Evolutionary conservation across 352 stramenopile species (phyloP).

Genomic region (Peronosclerospora sorghi): DNA sequence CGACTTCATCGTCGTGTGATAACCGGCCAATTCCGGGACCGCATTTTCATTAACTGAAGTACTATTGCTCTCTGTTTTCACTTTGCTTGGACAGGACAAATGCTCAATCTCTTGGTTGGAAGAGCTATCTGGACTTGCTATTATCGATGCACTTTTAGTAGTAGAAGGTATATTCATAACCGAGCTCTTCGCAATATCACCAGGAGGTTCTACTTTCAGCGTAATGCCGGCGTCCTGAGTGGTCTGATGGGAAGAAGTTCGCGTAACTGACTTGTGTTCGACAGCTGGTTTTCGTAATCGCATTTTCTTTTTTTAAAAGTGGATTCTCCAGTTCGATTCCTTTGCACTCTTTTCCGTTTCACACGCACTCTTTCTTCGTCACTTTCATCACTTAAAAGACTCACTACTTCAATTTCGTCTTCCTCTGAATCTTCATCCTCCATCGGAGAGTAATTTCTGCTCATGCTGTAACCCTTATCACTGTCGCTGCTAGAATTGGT

Average conservation of each 20-base stretch:
- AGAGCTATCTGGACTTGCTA: too few species aligned
- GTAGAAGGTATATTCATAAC: neutral
- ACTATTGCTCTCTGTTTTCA: too few species aligned
- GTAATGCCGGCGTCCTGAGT: neutral
- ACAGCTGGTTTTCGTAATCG: constrained; percentile 11
- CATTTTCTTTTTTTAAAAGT: constrained; percentile 16
- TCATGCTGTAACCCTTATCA: constrained; percentile 21
- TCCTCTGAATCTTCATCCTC: too few species aligned
- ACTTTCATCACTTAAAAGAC: constrained; percentile 38
- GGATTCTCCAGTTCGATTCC: constrained; percentile 6
- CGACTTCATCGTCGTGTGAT: constrained; percentile 3
- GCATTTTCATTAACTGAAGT: neutral
- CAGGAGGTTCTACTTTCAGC: neutral
- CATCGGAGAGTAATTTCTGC: constrained; percentile 29
- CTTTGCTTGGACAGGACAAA: too few species aligned
- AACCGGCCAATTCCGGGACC: neutral
- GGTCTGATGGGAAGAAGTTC: neutral
- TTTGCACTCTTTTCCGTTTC: constrained; percentile 17
- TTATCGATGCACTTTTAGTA: constrained; percentile 1
- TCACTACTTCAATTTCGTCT: constrained; percentile 10
- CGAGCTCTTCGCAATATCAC: neutral
- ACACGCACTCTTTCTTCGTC: constrained; percentile 9
- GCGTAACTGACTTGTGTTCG: constrained; percentile 11
- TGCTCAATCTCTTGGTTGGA: too few species aligned
- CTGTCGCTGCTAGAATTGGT: constrained; percentile 16